These are phyloP conservation scores for Boletus rex-veris DNA, from an alignment of 768 basidiomycete genomes.

Conservation along the genomic window DNA sequence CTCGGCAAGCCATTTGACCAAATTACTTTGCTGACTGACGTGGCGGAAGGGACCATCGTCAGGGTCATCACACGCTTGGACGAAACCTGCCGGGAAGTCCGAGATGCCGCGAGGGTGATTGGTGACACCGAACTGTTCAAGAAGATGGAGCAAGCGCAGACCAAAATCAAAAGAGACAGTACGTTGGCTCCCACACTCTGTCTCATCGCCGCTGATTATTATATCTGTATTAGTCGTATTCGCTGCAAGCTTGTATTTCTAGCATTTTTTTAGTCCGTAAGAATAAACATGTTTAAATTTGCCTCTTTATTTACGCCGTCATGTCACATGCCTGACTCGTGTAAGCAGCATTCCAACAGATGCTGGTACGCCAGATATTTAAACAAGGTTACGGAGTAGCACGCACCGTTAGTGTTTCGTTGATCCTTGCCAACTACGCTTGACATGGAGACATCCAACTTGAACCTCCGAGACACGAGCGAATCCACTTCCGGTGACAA, in stretches of 20 bases:
- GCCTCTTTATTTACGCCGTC: background rate
- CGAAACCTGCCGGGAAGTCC: constrained; percentile 94
- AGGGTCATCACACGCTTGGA: constrained; percentile 93
- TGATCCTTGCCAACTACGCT: background rate
- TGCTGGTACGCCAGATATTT: constrained; percentile 10
- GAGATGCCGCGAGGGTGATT: constrained; percentile 96
- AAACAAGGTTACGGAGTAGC: constrained; percentile 6
- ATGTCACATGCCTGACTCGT: constrained; percentile 9
- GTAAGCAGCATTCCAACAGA: constrained; percentile 20
- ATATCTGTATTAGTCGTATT: constrained; percentile 59
- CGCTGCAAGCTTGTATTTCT: constrained; percentile 86
- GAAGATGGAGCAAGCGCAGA: constrained; percentile 96
- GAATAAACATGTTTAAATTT: background rate
- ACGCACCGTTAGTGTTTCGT: background rate
- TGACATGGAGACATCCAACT: constrained; percentile 13
- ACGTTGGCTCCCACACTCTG: constrained; percentile 36
- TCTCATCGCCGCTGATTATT: constrained; percentile 3
- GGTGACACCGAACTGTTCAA: constrained; percentile 94
- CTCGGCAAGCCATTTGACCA: constrained; percentile 83
- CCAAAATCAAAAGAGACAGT: constrained; percentile 95
- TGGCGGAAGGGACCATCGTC: constrained; percentile 95
- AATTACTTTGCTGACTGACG: constrained; percentile 88
- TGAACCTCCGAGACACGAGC: background rate
- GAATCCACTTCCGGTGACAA: background rate
- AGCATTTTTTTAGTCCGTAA: constrained; percentile 16